A percentile compares a stretch with the other conserved stretches of the same genome.
phyloP scores from a whole-genome alignment of 352 stramenopile genomes.

The Peronosclerospora sorghi region DNA sequence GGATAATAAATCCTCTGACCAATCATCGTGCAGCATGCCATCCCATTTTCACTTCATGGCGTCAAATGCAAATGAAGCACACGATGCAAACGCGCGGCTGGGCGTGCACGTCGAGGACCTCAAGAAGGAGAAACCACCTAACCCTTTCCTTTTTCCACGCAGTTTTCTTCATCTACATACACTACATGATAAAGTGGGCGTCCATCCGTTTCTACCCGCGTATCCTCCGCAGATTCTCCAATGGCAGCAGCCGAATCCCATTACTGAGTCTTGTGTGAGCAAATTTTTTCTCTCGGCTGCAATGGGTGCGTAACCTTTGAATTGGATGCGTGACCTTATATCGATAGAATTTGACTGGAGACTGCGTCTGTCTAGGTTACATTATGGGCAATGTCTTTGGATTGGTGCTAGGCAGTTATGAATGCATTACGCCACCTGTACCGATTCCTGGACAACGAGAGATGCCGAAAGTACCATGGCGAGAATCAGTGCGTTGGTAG shows the following conservation, averaged over 20 bases:
- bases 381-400: slow-evolving; percentile 74
- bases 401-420: slow-evolving; percentile 71
- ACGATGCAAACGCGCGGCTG: slow-evolving; percentile 39
- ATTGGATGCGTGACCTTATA: no score
- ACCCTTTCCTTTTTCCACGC: slow-evolving; percentile 72
- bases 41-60: background rate
- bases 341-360: no score
- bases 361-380: slow-evolving; percentile 50
- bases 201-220: slow-evolving; percentile 62
- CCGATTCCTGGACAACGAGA: slow-evolving; percentile 70
- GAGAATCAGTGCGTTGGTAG: slow-evolving; percentile 42
- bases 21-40: background rate
- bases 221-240: slow-evolving; percentile 58
- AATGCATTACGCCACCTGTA: slow-evolving; percentile 75
- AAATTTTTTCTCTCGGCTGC: slow-evolving; percentile 74
- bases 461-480: slow-evolving; percentile 67
- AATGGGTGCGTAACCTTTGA: slow-evolving; percentile 53
- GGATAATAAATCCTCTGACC: background rate
- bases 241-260: slow-evolving; percentile 57
- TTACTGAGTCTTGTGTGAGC: slow-evolving; percentile 65
- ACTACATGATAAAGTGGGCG: slow-evolving; percentile 35
- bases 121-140: slow-evolving; percentile 45
- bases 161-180: slow-evolving; percentile 38
- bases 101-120: slow-evolving; percentile 51
- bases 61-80: slow-evolving; percentile 8